Conservation (phyloP, 352 stramenopile genomes). For the Peronospora belbahrii region DNA sequence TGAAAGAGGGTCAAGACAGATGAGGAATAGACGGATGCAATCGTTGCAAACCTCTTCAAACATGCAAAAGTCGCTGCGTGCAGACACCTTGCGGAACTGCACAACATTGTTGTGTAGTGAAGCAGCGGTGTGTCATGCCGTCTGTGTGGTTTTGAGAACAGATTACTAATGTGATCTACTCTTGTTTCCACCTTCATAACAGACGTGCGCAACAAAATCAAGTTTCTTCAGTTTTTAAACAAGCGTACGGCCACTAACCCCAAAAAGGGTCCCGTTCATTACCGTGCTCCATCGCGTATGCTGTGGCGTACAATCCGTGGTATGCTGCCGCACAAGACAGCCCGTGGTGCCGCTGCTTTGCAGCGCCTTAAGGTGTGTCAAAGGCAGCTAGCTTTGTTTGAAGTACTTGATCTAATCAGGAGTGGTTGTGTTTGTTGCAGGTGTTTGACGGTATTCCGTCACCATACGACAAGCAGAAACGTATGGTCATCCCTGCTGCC, state of each 20-base stretch:
- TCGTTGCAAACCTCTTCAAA: constrained; percentile 43
- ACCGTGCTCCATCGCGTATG: constrained; percentile 95
- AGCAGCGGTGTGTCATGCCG: constrained; percentile 68
- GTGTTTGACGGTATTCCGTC: constrained; percentile 98
- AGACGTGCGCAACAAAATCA: constrained; percentile 95
- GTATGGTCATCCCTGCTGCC: constrained; percentile 96
- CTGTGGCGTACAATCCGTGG: constrained; percentile 90
- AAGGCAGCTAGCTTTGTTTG: neutral
- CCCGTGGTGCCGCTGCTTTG: constrained; percentile 92
- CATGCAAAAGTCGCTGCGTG: constrained; percentile 89
- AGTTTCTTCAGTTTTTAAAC: constrained; percentile 98
- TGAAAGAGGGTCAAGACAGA: constrained; percentile 6
- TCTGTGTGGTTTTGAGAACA: constrained; percentile 32
- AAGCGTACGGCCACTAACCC: constrained; percentile 99
- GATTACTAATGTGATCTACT: constrained; percentile 29
- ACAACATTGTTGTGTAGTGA: constrained; percentile 16
- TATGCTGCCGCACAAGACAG: constrained; percentile 99
- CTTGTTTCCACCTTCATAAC: constrained; percentile 27
- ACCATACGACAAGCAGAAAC: constrained; percentile 98
- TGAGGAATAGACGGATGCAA: constrained; percentile 3
- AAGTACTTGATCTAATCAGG: neutral
- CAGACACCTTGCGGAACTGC: constrained; percentile 60
- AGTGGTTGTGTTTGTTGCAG: constrained; percentile 22
- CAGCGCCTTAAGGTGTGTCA: constrained; percentile 87
- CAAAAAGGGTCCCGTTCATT: constrained; percentile 95